Evolutionary conservation across 192 early-diverging fungal genomes (phyloP), one percentile per base, ranked within the genome.

Genomic region (Coemansia sp.): DNA sequence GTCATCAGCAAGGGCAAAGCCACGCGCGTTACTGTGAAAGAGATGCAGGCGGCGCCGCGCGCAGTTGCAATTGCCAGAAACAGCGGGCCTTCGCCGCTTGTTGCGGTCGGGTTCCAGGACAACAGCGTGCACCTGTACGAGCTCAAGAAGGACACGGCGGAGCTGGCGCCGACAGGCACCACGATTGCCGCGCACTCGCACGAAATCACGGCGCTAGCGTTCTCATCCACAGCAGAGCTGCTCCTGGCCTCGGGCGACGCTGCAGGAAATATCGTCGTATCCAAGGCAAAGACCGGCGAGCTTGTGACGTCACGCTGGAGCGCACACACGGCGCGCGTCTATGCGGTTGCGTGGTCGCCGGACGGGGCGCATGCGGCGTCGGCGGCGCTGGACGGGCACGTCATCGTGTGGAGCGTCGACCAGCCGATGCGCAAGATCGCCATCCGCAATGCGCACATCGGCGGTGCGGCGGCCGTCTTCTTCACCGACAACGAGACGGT

Each of bases 391-490:
- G 96, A 99, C 75, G 93, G 93, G 57, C 88, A 92, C 76, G 87
- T 97, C 35, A 92, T 91, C 74, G 85, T 97, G 5, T 99, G 95
- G 95, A 91, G 85, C 69, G 81, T 87, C 7, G 89, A 91, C 59
- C 86, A 87, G 53, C 91, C 93, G 23, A 84, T 85, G 69, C 91
- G 90, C 67, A 86, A 87, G 66, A 85, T 93, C 29, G 61, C 82
- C 10, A 90, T 97, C 62, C 86, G 87, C 52, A 85, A 89, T 34
- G 95, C 95, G 5, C 97, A 99, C 59, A 73, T 88, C 32, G 92
- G 90, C 61, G 85, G 86, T 56, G 92, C 92, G 0, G 86, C 85
- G n/a, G 83, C 89, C 3, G 91, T 89, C 11, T 79, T 57, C 25
- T 97, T 91, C 65, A 36, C 92, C 20, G 85, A 88, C 59, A 78